Conservation (phyloP, 805 yeast species). For the Wickerhamiella nectarea region DNA sequence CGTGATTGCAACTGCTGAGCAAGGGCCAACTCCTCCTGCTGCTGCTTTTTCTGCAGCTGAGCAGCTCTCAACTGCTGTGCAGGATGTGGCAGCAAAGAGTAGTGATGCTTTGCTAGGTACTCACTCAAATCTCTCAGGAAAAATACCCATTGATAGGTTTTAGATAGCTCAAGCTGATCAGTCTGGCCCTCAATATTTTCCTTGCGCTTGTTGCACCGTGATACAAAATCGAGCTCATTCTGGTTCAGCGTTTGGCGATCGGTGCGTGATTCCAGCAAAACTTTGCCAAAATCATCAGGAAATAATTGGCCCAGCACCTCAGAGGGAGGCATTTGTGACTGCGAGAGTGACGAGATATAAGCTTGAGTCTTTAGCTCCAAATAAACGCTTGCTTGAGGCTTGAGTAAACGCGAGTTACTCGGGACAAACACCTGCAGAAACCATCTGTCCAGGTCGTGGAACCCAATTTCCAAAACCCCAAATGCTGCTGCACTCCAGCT, state of each 20-base stretch:
- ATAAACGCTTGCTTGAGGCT: constrained; percentile 65
- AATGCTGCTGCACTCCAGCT: constrained; percentile 79
- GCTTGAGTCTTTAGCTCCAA: constrained; percentile 92
- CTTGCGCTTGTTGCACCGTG: constrained; percentile 58
- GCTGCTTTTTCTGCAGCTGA: constrained; percentile 5
- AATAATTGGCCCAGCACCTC: constrained; percentile 65
- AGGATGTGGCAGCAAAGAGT: constrained; percentile 14
- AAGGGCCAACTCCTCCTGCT: not conserved
- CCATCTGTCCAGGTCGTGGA: constrained; percentile 69
- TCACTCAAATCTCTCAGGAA: constrained; percentile 69
- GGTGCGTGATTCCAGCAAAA: constrained; percentile 22
- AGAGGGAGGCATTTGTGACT: constrained; percentile 41
- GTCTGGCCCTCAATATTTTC: constrained; percentile 38
- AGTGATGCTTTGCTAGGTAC: constrained; percentile 48
- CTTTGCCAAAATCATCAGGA: constrained; percentile 43
- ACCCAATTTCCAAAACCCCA: constrained; percentile 76
- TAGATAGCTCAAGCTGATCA: constrained; percentile 41
- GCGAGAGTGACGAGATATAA: constrained; percentile 70
- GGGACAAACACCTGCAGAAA: constrained; percentile 85
- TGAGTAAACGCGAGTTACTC: constrained; percentile 46
- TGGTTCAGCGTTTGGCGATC: constrained; percentile 39
- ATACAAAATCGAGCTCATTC: constrained; percentile 65
- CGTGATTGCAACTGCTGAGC: not conserved
- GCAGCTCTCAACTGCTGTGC: constrained; percentile 4
- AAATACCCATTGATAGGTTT: constrained; percentile 73